phyloP scores from a whole-genome alignment of 2,329 filamentous ascomycete genomes.

The Microdochium bolleyi region DNA sequence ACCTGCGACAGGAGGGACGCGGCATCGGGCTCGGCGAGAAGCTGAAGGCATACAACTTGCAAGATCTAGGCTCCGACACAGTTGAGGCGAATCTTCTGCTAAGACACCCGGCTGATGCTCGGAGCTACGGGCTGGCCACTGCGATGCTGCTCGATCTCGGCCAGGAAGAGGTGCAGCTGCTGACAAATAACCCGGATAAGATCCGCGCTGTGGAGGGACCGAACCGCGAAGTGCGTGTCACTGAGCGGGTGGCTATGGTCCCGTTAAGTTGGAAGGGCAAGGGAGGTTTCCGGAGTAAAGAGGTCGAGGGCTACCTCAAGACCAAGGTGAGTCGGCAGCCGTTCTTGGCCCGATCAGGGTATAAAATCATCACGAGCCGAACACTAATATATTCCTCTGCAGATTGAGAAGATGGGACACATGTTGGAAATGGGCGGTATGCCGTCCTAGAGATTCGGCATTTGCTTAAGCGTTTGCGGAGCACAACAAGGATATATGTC shows the following conservation, averaged over 20 bases:
- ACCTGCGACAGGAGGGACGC: conserved; percentile 89
- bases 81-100: conserved; percentile 91
- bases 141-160: conserved; percentile 88
- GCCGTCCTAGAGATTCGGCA: conserved; percentile 7
- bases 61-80: conserved; percentile 94
- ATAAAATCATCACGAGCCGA: neutral
- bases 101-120: conserved; percentile 85
- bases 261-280: conserved; percentile 86
- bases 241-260: conserved; percentile 89
- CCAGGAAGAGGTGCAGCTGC: conserved; percentile 65
- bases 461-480: neutral
- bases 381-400: neutral
- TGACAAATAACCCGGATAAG: conserved; percentile 98
- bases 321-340: conserved; percentile 66
- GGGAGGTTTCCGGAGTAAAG: conserved; percentile 75
- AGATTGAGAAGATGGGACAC: conserved; percentile 87
- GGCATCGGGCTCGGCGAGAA: conserved; percentile 94
- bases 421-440: conserved; percentile 52
- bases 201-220: conserved; percentile 90
- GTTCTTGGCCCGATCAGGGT: neutral
- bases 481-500: too few species aligned
- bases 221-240: conserved; percentile 77
- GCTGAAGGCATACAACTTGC: conserved; percentile 94
- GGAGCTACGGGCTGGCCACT: conserved; percentile 93
- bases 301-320: conserved; percentile 88